Base-by-base conservation (phyloP, 139 green algal genomes). In the Ettlia oleoabundans region DNA sequence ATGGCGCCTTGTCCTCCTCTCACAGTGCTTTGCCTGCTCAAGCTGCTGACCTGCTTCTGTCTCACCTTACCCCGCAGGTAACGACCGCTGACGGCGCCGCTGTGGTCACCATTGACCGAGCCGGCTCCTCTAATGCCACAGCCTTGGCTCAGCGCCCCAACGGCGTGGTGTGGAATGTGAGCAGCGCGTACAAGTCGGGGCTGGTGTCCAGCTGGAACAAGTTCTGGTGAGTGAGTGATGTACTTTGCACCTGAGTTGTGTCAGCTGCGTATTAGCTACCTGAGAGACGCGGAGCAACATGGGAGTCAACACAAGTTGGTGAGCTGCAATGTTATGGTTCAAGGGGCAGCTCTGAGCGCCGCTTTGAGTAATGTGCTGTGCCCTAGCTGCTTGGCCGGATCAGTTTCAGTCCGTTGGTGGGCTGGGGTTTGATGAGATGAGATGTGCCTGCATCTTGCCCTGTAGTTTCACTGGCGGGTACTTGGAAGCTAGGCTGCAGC, bases 161-260 rank as follows among this genome's bases (percentile, higher is more conserved):
- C 63, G 83, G 83, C 51, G 37, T n/a, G 1, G 43, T 68, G n/a
- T 70, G n/a, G n/a, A 72, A 80, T 26, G 52, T 86, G 42, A 30
- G n/a, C 9, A 81, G 64, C 42, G 21, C 73, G 63, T 89, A 82
- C 65, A 87, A 76, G 24, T 81, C 42, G 41, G 89, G 85, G 1
- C 85, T 93, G 43, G 76, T 90, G 38, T 67, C 84, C 42, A 78
- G 70, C 37, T 93, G 87, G 87, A 93, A 93, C 80, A 93, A 93
- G 81, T 90, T 89, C 9, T 92, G 89, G 70, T 92, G 86, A 68
- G 90, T 82, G 24, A 13, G 26, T 40, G 3, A 62, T 15, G 6
- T 4, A 13, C 15, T 6, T 41, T 40, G 43, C 33, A 32, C 21
- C 22, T 22, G 22, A 24, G 43, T 38, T 33, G 38, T 28, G 33